Evolutionary conservation across 2,329 filamentous ascomycete genomes (phyloP).

Genomic region (Blastomyces parvus): DNA sequence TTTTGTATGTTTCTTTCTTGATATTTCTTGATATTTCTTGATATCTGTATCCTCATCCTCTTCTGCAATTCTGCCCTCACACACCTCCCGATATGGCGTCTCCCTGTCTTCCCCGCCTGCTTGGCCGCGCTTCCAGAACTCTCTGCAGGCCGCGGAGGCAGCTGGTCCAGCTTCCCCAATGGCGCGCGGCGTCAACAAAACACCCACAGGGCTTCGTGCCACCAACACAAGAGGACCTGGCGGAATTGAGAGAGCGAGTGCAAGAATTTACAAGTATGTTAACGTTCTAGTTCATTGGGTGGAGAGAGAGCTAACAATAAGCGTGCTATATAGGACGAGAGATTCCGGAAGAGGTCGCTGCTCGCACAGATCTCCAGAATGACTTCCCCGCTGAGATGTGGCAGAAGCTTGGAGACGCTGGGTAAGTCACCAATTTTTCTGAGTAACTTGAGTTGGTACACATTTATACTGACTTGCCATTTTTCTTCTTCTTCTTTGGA

Average conservation of each 20-base stretch:
- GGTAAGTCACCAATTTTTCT: conserved; percentile 27
- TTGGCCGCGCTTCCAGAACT: conserved; percentile 26
- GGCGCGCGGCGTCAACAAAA: conserved; percentile 52
- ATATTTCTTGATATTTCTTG: neutral
- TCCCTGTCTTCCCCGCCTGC: conserved; percentile 24
- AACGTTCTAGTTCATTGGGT: neutral
- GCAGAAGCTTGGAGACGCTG: conserved; percentile 84
- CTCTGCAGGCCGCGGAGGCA: conserved; percentile 21
- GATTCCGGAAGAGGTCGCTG: conserved; percentile 72
- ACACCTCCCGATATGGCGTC: conserved; percentile 24
- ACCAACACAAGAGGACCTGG: conserved; percentile 62
- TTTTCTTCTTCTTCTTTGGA: neutral
- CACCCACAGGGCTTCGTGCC: conserved; percentile 56
- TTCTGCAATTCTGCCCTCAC: neutral
- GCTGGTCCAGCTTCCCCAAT: conserved; percentile 26
- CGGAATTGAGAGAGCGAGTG: conserved; percentile 72
- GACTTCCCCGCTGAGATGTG: conserved; percentile 86
- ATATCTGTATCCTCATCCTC: neutral
- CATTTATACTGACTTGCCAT: neutral
- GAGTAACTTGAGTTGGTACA: neutral
- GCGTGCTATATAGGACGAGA: conserved; percentile 52
- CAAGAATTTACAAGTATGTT: conserved; percentile 66
- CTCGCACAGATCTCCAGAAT: conserved; percentile 74
- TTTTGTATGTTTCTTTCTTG: neutral
- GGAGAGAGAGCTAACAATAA: neutral